Evolutionary conservation across 2,329 filamentous ascomycete genomes (phyloP).

Genomic region (Calonectria fujianensis): DNA sequence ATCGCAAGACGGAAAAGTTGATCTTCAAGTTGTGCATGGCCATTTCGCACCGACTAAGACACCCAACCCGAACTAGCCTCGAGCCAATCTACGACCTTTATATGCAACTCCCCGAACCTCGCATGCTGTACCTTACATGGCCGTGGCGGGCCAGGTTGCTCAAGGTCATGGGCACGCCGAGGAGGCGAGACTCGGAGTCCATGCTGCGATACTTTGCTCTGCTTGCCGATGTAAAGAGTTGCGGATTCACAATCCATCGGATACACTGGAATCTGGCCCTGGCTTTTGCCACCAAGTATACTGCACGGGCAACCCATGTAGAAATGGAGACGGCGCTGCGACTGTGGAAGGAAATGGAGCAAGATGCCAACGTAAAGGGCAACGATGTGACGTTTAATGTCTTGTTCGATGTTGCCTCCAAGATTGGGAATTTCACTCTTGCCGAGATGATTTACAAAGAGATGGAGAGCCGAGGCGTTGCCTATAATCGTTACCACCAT

Average conservation of each 20-base stretch:
- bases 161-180: conserved; percentile 79
- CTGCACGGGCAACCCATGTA: conserved; percentile 75
- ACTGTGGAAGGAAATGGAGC: conserved; percentile 94
- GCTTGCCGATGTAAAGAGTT: conserved; percentile 86
- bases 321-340: conserved; percentile 78
- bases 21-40: conserved; percentile 64
- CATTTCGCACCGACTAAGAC: conserved; percentile 65
- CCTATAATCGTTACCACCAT: conserved; percentile 86
- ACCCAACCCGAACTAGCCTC: conserved; percentile 63
- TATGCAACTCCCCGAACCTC: conserved; percentile 69
- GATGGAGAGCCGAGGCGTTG: conserved; percentile 81
- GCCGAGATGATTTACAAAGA: conserved; percentile 91
- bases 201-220: conserved; percentile 91
- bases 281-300: conserved; percentile 84
- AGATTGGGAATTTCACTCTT: conserved; percentile 87
- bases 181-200: conserved; percentile 72
- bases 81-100: conserved; percentile 71
- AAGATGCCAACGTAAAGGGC: conserved; percentile 76
- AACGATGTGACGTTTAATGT: conserved; percentile 94
- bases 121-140: conserved; percentile 70
- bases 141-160: conserved; percentile 78
- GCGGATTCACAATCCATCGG: conserved; percentile 80
- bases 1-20: conserved; percentile 59
- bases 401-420: conserved; percentile 90
- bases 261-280: conserved; percentile 91